Evolutionary conservation across 768 basidiomycete genomes (phyloP), one percentile per base, ranked within the genome.

Genomic region (Clitopilus hobsonii): DNA sequence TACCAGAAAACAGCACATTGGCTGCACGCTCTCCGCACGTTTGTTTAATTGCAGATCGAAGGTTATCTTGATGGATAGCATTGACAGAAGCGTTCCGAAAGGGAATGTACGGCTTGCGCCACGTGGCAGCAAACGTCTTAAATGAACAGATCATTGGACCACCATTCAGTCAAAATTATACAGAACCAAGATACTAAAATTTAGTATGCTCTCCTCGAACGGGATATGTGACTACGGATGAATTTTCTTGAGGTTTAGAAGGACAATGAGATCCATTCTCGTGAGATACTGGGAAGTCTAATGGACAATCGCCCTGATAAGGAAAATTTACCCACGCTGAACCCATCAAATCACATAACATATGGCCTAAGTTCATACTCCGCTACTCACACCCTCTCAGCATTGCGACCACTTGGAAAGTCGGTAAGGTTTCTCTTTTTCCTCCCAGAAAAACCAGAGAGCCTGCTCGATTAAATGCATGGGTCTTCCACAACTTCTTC

Each of bases 321-420:
- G 62, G 72, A 60, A 72, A 65, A 38, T 62, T 73, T 74, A 70
- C 74, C 72, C 76, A 78, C 76, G 75, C 62, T 68, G 73, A 74
- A 74, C 66, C 32, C 69, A 67, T 71, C 71, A 69, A 70, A 69
- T 72, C 73, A 74, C 69, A 73, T 71, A 71, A 72, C 70, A 67
- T 72, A 45, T 45, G 62, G 62, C 32, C 53, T 29, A 67, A 68
- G 70, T 78, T 68, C 57, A 68, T 70, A 76, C 76, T 78, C 76
- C 76, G 76, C 68, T 61, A 65, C 70, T 71, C 67, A 70, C n/a
- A n/a, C 69, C 70, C 74, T 69, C 71, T 73, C 69, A 67, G 67
- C 66, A 64, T 68, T 64, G 66, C 68, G 67, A 65, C 69, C 66
- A 68, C 65, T 70, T 71, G 71, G 74, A 74, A 71, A 65, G 63